Base-by-base conservation (phyloP, 805 yeast genomes). In the Candida sanyiensis region DNA sequence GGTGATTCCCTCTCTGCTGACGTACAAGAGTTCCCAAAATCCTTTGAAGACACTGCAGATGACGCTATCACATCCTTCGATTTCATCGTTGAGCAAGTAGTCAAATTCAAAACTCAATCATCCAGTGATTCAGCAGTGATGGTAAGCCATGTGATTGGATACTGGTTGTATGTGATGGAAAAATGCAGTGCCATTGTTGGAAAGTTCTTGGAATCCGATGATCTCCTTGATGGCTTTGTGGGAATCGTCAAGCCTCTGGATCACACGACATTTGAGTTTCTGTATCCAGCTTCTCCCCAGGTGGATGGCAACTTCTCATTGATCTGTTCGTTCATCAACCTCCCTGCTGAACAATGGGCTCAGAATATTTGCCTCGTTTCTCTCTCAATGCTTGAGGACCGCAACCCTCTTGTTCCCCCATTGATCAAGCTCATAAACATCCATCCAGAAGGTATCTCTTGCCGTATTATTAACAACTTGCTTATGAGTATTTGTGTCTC, bases 61-160 rank as follows among this genome's bases (percentile, higher is more conserved):
- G 28, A 28, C 2, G 46, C 49, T 5, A 51, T 54, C 1, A 39
- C 48, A 9, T 46, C 41, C 4, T 29, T 69, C 24, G 56, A 63
- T 42, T 39, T 50, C 7, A 38, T 62, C 0, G 58, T 67, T 38
- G 42, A 48, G 3, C 38, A 47, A 9, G 47, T 72, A 24, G 17
- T 58, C 0, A 39, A 46, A 0, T 39, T 43, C 8, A 38, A 52
- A 10, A n/a, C n/a, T n/a, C n/a, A n/a, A n/a, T n/a, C n/a, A n/a
- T n/a, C n/a, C n/a, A n/a, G n/a, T n/a, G n/a, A n/a, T n/a, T n/a
- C n/a, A n/a, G n/a, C n/a, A n/a, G n/a, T 46, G 5, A 51, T 63
- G 36, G 57, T 69, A 30, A 75, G 73, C 28, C 44, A 65, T 4
- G 50, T 69, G 6, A 28, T 69, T 7, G 75, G 77, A 2, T 64